Conservation (phyloP, 2,329 filamentous ascomycete species). For the Diaporthe vexans region DNA sequence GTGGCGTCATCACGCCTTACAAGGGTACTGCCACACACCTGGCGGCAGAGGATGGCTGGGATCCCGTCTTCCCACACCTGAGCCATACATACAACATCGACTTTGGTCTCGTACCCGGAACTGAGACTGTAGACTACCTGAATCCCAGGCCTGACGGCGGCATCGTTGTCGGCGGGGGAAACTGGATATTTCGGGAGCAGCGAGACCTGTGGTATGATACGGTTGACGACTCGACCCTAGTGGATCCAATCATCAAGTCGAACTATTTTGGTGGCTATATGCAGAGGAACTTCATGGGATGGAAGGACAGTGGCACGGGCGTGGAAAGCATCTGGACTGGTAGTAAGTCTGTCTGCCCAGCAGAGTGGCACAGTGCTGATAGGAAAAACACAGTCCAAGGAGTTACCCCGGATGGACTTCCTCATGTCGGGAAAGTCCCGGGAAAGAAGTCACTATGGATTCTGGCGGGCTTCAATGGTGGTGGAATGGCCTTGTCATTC, state of each 20-base stretch:
- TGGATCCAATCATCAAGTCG: conserved; percentile 40
- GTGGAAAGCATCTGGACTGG: conserved; percentile 46
- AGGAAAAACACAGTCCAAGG: conserved; percentile 32
- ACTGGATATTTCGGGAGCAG: conserved; percentile 36
- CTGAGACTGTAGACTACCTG: conserved; percentile 39
- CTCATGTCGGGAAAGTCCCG: conserved; percentile 39
- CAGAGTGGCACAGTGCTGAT: too few species aligned
- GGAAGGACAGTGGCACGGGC: conserved; percentile 44
- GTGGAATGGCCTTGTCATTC: conserved; percentile 38
- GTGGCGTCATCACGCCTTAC: conserved; percentile 36
- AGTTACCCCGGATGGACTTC: conserved; percentile 32
- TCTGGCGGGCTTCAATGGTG: conserved; percentile 40
- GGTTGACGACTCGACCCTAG: conserved; percentile 45
- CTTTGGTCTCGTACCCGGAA: conserved; percentile 20
- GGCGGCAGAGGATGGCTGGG: conserved; percentile 1
- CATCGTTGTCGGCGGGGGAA: conserved; percentile 41
- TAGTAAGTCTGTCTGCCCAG: conserved; percentile 39
- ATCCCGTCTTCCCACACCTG: conserved; percentile 38
- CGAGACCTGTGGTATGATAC: conserved; percentile 39
- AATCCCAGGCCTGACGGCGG: conserved; percentile 41
- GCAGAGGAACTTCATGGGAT: conserved; percentile 46
- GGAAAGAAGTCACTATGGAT: conserved; percentile 35
- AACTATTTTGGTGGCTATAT: conserved; percentile 49
- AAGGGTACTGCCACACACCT: conserved; percentile 40
- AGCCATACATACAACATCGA: conserved; percentile 42